phyloP scores from a whole-genome alignment of 306 rosid genomes.

The Sesbania bispinosa region DNA sequence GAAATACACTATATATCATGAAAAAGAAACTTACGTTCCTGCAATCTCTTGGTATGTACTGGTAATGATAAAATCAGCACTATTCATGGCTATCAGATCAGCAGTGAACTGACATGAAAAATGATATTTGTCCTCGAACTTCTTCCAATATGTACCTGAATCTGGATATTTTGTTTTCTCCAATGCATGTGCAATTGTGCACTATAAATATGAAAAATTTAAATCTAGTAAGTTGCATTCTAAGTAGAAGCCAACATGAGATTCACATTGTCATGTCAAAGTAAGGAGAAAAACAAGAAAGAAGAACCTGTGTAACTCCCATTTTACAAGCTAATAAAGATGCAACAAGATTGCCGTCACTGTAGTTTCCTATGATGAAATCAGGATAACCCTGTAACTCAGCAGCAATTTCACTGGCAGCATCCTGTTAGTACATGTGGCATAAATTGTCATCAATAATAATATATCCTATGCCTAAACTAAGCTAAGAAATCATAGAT shows the following conservation, averaged over 20 bases:
- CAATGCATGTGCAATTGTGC: conserved; percentile 77
- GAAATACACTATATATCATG: not conserved
- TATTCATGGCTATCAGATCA: conserved; percentile 75
- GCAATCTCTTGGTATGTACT: conserved; percentile 97
- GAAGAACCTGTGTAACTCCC: conserved; percentile 85
- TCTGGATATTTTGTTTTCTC: conserved; percentile 87
- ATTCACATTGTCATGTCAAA: conserved; percentile 9
- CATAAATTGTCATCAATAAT: not conserved
- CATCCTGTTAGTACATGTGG: conserved; percentile 53
- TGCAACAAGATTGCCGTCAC: conserved; percentile 93
- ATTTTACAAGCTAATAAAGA: conserved; percentile 80
- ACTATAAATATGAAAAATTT: conserved; percentile 42
- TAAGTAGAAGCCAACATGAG: not conserved
- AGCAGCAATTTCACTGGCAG: conserved; percentile 68
- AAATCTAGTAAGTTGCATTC: conserved; percentile 14
- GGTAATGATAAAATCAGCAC: conserved; percentile 82
- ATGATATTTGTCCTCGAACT: conserved; percentile 77
- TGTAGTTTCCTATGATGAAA: conserved; percentile 90
- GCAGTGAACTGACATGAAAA: conserved; percentile 87
- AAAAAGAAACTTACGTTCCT: conserved; percentile 65
- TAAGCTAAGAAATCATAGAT: not conserved
- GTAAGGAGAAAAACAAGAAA: conserved; percentile 6
- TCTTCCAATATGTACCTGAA: conserved; percentile 86
- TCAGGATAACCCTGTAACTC: conserved; percentile 82
- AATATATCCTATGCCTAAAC: not conserved